Conservation (phyloP, 1,284 basidiomycete species). For the Vanrija pseudolonga region DNA sequence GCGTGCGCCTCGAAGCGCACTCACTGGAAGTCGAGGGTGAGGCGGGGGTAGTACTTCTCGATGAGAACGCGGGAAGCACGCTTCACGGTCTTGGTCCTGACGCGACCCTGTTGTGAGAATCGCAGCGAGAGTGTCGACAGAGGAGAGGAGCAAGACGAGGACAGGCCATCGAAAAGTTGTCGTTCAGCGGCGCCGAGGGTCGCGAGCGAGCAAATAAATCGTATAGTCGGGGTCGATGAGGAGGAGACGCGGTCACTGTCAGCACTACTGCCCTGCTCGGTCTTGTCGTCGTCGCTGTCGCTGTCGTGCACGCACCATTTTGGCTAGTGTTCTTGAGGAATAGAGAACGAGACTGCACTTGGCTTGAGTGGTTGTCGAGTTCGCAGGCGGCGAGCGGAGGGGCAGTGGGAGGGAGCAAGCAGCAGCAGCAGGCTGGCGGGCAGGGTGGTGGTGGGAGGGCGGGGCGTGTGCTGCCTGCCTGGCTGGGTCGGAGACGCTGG, state of each 20-base stretch:
- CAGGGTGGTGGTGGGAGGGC: neutral
- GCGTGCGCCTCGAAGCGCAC: slow-evolving; percentile 18
- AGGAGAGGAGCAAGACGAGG: too few relatives aligned
- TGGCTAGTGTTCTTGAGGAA: slow-evolving; percentile 15
- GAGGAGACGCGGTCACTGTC: too few relatives aligned
- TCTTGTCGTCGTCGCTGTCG: too few relatives aligned
- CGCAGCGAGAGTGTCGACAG: too few relatives aligned
- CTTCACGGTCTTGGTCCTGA: slow-evolving; percentile 99
- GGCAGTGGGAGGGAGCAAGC: neutral
- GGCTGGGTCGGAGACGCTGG: neutral
- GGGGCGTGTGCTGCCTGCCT: neutral
- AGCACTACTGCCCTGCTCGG: too few relatives aligned
- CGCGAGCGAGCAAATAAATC: too few relatives aligned
- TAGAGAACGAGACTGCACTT: slow-evolving; percentile 5
- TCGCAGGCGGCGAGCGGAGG: neutral
- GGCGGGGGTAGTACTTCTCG: slow-evolving; percentile 98
- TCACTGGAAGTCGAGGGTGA: slow-evolving; percentile 89
- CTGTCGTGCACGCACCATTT: slow-evolving; percentile 12
- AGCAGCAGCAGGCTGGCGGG: neutral
- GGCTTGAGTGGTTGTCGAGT: too few relatives aligned
- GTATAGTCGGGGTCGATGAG: too few relatives aligned
- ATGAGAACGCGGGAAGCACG: slow-evolving; percentile 98
- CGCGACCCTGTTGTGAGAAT: slow-evolving; percentile 71
- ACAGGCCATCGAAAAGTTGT: too few relatives aligned
- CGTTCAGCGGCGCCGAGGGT: too few relatives aligned